Percentiles rank a stretch among this genome's conserved stretches.
Evolutionary conservation across 148 eudicot genomes (phyloP).

Genomic region (Rhododendron simsii): DNA sequence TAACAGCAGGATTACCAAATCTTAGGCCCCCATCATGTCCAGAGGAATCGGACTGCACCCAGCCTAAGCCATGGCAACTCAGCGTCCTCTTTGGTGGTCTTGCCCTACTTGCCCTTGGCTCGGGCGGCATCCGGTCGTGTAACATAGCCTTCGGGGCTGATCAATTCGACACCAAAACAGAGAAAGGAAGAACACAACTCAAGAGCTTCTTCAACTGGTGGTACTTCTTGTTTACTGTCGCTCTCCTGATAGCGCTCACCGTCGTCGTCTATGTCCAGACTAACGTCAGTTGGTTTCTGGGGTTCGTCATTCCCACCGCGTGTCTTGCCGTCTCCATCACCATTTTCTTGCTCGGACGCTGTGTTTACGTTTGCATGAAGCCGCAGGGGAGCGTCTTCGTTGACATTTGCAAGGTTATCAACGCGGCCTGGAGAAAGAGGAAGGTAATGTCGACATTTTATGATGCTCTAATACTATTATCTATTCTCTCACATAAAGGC

Average conservation of each 20-base stretch:
- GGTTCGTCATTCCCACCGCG: constrained; percentile 57
- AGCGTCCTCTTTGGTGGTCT: constrained; percentile 42
- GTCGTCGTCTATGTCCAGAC: constrained; percentile 68
- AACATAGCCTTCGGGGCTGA: constrained; percentile 86
- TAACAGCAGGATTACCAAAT: constrained; percentile 39
- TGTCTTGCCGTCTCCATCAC: constrained; percentile 41
- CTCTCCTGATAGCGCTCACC: constrained; percentile 60
- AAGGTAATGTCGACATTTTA: not conserved
- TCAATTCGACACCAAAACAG: constrained; percentile 56
- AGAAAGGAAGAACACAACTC: constrained; percentile 42
- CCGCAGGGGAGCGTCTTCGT: constrained; percentile 60
- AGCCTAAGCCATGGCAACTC: constrained; percentile 38
- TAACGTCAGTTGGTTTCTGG: constrained; percentile 61
- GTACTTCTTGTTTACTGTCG: constrained; percentile 65
- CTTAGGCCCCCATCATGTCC: constrained; percentile 40
- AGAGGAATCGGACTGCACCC: not conserved
- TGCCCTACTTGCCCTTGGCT: constrained; percentile 40
- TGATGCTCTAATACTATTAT: not conserved
- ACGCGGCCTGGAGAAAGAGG: constrained; percentile 50
- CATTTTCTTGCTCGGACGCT: constrained; percentile 48
- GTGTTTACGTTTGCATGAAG: constrained; percentile 34
- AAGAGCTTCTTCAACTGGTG: constrained; percentile 76
- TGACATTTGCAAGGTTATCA: constrained; percentile 46
- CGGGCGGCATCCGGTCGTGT: constrained; percentile 66
- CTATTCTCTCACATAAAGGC: no score